Base-by-base conservation (phyloP, 2,329 filamentous ascomycete species). In the Botrytis squamosa region DNA sequence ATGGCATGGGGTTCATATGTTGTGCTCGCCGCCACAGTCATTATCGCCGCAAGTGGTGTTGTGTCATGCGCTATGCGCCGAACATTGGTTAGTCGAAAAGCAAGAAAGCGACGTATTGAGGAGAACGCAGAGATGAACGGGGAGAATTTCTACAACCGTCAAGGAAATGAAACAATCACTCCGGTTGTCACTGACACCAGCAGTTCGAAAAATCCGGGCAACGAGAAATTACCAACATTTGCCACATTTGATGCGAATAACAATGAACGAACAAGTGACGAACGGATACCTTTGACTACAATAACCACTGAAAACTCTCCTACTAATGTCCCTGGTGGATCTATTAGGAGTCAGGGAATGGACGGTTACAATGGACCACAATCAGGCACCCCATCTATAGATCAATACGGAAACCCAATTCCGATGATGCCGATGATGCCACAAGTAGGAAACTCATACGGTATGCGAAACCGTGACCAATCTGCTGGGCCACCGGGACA, bases 91-190 rank as follows among this genome's bases (percentile, higher is more conserved):
- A 93, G 93, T 82, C 90, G 95, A 79, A 98, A 98, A 84, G 93
- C 95, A n/a, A 89, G 95, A 75, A 95, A 96, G 86, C 93, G 91
- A 85, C 90, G 94, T 64, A 97, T 98, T 81, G 94, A 91, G 3
- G 93, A 97, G 82, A 97, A 98, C 81, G 93, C 95, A 12, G 95
- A 98, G 81, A 98, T 98, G 95, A 98, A 93, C 81, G 95, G 95
- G 42, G 91, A 96, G 79, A 96, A 95, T 80, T 98, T 92, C 82
- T 98, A 97, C 83, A 92, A 91, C 79, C 88, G 91, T 74, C 89
- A 92, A 82, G 78, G 75, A 16, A 63, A 75, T 25, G 74, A 71
- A 5, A 66, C 63, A 40, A 74, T 52, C 79, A 83, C 57, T 81
- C 83, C 83, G 2, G 81, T 84, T 7, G 80, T 81, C 8, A 83